Percentiles rank a stretch among this genome's conserved stretches.
Conservation (phyloP, 805 yeast genomes). For the Diddensiella santjacobensis region DNA sequence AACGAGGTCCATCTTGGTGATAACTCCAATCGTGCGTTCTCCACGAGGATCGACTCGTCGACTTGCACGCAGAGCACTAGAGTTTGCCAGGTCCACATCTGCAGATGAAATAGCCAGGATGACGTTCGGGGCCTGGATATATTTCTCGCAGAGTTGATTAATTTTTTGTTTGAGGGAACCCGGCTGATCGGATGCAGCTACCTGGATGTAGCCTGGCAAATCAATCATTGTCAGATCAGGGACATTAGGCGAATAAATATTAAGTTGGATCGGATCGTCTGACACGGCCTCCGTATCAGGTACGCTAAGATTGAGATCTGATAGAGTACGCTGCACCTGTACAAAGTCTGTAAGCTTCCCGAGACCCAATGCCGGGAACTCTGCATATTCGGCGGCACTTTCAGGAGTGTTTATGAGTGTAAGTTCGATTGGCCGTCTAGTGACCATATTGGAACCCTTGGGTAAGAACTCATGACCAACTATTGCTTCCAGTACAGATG, state of each 20-base stretch:
- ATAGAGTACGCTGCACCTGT: conserved; percentile 81
- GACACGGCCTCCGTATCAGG: conserved; percentile 83
- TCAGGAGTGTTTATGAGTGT: conserved; percentile 86
- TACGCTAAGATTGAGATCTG: conserved; percentile 89
- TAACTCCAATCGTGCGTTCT: conserved; percentile 92
- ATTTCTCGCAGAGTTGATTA: conserved; percentile 73
- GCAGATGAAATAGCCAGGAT: conserved; percentile 96
- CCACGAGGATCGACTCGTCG: conserved; percentile 89
- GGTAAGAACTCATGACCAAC: conserved; percentile 99
- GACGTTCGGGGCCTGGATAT: conserved; percentile 86
- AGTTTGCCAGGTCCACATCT: conserved; percentile 95
- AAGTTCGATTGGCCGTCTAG: conserved; percentile 93
- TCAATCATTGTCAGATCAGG: conserved; percentile 94
- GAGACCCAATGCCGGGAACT: conserved; percentile 85
- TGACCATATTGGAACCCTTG: conserved; percentile 97
- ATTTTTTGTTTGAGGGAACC: conserved; percentile 73
- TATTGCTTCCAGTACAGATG: conserved; percentile 90
- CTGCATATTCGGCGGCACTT: conserved; percentile 79
- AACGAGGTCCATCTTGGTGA: conserved; percentile 89
- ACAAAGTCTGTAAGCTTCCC: conserved; percentile 80
- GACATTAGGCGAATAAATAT: conserved; percentile 82
- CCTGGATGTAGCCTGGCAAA: conserved; percentile 95
- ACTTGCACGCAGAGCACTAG: conserved; percentile 89
- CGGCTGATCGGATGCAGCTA: conserved; percentile 97
- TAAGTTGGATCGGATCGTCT: conserved; percentile 88